Base-by-base conservation (phyloP, 495 filamentous ascomycete genomes). In the Entonaema liquescens region DNA sequence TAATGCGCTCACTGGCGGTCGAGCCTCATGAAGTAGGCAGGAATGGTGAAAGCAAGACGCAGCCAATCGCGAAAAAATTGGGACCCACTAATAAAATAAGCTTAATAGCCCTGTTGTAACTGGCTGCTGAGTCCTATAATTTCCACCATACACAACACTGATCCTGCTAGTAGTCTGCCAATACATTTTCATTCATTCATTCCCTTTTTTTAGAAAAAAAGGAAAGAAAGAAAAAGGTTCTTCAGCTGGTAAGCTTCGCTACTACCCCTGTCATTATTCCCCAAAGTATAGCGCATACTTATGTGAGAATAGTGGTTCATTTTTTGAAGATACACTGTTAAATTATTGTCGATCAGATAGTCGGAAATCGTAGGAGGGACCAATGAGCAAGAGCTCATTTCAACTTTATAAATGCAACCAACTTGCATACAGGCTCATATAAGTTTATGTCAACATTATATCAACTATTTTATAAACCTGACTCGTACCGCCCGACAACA, bases 61-160 rank as follows among this genome's bases (percentile, higher is more conserved):
- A 23, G 44, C 23, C 53, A 15, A 40, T 19, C 5, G 25, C 4
- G 2, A 21, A 47, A 67, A 68, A 42, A 29, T n/a, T 59, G 56
- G 31, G 42, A 25, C 25, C 8, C 26, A 69, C 60, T 47, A 61
- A 60, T 28, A 42, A 65, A 65, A 70, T 70, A 70, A 70, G 57
- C 38, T 57, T 29, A 38, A 9, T 29, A 50, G 55, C 54, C 28
- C 26, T 36, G 19, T 23, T n/a, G 44, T 28, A 28, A 15, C 53
- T 49, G 56, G 44, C 31, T 52, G 44, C 31, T 55, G 23, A 50
- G 49, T 29, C 25, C 49, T 53, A 29, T 53, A 29, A 53, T 28
- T 53, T 21, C 8, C 29, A 33, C 31, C 3, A 31, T 7, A 3
- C 3, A 31, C 29, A 33, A 9, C 11, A 33, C 11, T 33, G 31